These are phyloP conservation scores for Fonsecaea nubica DNA, from an alignment of 2,329 filamentous ascomycete genomes.

Conservation along the genomic window DNA sequence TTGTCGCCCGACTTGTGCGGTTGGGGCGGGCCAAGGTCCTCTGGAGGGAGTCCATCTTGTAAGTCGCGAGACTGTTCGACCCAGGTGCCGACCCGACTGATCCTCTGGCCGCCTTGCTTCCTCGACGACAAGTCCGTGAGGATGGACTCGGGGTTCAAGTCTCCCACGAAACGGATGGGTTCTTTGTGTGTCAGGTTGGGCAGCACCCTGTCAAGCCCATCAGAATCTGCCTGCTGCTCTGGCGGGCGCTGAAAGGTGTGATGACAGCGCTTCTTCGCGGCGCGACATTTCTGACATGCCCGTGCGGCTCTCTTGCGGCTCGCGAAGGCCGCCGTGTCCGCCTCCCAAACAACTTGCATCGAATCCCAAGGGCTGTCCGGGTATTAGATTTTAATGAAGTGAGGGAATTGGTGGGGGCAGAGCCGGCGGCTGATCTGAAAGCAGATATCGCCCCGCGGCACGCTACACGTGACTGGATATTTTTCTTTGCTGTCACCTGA, in stretches of 20 bases:
- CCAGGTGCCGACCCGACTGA: constrained; percentile 40
- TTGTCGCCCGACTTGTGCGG: constrained; percentile 34
- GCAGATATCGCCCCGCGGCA: constrained; percentile 7
- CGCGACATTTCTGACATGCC: constrained; percentile 38
- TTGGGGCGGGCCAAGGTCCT: constrained; percentile 25
- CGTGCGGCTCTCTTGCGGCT: constrained; percentile 40
- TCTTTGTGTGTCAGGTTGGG: constrained; percentile 40
- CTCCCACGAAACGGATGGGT: constrained; percentile 48
- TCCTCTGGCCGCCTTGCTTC: constrained; percentile 30
- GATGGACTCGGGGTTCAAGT: constrained; percentile 51
- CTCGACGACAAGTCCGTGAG: constrained; percentile 42
- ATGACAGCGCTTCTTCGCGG: constrained; percentile 41
- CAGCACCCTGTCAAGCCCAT: constrained; percentile 36
- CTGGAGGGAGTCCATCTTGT: constrained; percentile 27
- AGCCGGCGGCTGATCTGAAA: constrained; percentile 5
- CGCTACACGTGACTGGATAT: not conserved
- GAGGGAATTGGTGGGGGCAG: constrained; percentile 5
- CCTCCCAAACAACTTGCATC: constrained; percentile 40
- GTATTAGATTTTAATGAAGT: constrained; percentile 6
- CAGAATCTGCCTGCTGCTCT: constrained; percentile 38
- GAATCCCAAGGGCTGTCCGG: not conserved
- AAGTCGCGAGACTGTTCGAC: constrained; percentile 36
- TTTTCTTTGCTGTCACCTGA: not conserved
- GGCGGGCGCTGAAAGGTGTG: constrained; percentile 40
- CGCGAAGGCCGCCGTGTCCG: constrained; percentile 39